Evolutionary conservation across 1,139 yeast species (phyloP).

Genomic region (Geotrichum aggregatum): DNA sequence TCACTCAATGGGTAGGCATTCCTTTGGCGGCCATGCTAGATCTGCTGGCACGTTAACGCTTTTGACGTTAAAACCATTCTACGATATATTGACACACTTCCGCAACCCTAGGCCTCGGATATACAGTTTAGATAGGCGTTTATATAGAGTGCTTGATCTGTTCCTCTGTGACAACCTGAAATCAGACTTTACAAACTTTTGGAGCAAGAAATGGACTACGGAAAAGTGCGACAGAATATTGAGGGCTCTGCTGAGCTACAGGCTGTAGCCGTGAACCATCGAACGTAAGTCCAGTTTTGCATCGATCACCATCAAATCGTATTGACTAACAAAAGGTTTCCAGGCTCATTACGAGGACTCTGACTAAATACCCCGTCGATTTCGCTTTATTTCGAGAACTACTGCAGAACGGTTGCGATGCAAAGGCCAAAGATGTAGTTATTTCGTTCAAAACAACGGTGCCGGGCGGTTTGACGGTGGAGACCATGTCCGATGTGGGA

Average conservation of each 20-base stretch:
- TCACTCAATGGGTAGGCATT: too few species aligned
- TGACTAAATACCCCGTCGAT: conserved; percentile 44
- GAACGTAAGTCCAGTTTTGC: conserved; percentile 33
- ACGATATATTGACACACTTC: not conserved
- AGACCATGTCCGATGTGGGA: conserved; percentile 30
- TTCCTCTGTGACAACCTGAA: not conserved
- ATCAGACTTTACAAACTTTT: not conserved
- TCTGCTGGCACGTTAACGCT: too few species aligned
- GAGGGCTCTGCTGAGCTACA: conserved; percentile 25
- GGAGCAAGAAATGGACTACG: conserved; percentile 29
- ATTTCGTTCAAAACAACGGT: conserved; percentile 32
- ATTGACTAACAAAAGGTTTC: not conserved
- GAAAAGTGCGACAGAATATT: conserved; percentile 24
- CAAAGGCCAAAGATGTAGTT: conserved; percentile 38
- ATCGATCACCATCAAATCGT: not conserved
- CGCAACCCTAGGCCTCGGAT: too few species aligned
- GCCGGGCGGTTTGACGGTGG: conserved; percentile 16
- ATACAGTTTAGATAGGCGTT: not conserved
- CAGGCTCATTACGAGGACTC: conserved; percentile 40
- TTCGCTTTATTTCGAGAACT: conserved; percentile 42
- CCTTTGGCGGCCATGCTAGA: too few species aligned
- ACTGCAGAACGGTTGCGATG: conserved; percentile 44
- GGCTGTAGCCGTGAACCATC: conserved; percentile 42
- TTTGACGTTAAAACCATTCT: not conserved
- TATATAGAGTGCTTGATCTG: not conserved